A percentile compares a stretch with the other conserved stretches of the same genome.
These are phyloP conservation scores for Laburnicola sp. DNA, from an alignment of 2,329 filamentous ascomycete species.

Conservation along the genomic window DNA sequence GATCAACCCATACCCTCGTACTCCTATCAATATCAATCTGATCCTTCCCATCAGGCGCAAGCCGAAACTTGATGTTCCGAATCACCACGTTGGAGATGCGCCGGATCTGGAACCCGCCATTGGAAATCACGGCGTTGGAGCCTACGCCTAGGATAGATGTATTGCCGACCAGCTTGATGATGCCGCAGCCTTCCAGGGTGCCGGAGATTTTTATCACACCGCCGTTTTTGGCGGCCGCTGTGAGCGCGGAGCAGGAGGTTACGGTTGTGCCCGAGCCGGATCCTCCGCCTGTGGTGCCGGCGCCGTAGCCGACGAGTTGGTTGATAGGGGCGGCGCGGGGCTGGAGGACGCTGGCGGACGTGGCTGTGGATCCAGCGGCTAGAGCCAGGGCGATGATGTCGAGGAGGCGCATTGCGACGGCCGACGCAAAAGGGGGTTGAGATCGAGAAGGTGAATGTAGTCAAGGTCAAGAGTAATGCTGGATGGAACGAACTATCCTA, in stretches of 20 bases:
- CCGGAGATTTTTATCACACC: slow-evolving; percentile 42
- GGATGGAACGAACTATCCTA: neutral
- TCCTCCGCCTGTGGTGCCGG: slow-evolving; percentile 59
- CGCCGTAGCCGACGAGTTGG: slow-evolving; percentile 51
- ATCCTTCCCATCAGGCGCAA: slow-evolving; percentile 60
- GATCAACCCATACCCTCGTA: slow-evolving; percentile 65
- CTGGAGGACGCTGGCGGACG: slow-evolving; percentile 26
- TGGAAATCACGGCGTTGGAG: slow-evolving; percentile 46
- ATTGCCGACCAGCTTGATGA: slow-evolving; percentile 29
- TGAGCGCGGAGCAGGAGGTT: slow-evolving; percentile 55
- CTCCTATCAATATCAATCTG: slow-evolving; percentile 62
- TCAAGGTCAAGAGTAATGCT: neutral
- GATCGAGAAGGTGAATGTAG: neutral
- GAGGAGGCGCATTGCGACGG: slow-evolving; percentile 33
- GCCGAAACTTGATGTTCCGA: slow-evolving; percentile 64
- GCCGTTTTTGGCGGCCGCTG: slow-evolving; percentile 50
- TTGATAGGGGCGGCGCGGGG: slow-evolving; percentile 34
- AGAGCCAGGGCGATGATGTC: slow-evolving; percentile 28
- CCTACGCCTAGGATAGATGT: slow-evolving; percentile 47
- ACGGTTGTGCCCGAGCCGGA: slow-evolving; percentile 61
- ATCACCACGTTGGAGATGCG: slow-evolving; percentile 62
- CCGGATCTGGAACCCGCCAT: slow-evolving; percentile 59
- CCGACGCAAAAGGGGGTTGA: neutral
- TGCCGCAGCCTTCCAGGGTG: slow-evolving; percentile 36
- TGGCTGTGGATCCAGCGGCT: slow-evolving; percentile 33